These are phyloP conservation scores for Penicillium pancosmium DNA, from an alignment of 495 filamentous ascomycete genomes.

Conservation along the genomic window DNA sequence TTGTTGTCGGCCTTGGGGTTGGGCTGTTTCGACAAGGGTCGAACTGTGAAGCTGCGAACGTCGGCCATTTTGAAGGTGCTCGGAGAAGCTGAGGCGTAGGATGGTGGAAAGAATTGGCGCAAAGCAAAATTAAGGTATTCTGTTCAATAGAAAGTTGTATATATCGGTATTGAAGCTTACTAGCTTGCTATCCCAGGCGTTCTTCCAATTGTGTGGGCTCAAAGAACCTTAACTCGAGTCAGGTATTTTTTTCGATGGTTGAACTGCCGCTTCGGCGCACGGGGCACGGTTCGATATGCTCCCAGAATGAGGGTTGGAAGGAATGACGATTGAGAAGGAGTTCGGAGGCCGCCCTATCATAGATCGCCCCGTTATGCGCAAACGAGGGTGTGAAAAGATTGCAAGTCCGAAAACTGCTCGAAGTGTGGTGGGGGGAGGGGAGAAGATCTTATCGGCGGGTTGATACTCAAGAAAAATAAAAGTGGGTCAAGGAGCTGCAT, in stretches of 20 bases:
- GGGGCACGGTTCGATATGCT: too few species aligned
- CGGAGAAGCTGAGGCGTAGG: neutral
- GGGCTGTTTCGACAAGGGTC: slow-evolving; percentile 55
- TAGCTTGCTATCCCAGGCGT: neutral
- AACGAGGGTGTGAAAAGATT: neutral
- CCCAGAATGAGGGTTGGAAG: neutral
- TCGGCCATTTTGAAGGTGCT: slow-evolving; percentile 37
- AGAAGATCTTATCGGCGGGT: slow-evolving; percentile 20
- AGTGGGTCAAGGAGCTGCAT: slow-evolving; percentile 17
- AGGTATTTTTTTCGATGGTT: neutral
- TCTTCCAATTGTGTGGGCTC: neutral
- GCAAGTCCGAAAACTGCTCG: neutral
- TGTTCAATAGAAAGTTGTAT: too few species aligned
- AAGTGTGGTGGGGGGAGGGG: slow-evolving; percentile 14
- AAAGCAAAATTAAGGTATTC: too few species aligned
- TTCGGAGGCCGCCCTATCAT: neutral
- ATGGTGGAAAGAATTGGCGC: too few species aligned
- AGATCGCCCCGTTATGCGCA: neutral
- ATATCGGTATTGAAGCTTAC: neutral
- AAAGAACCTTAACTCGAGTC: neutral
- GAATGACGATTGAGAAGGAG: neutral
- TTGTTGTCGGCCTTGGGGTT: slow-evolving; percentile 53
- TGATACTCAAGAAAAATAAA: slow-evolving; percentile 10
- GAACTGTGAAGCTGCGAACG: slow-evolving; percentile 51
- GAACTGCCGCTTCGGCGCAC: neutral